Percentiles rank a stretch among this genome's conserved stretches.
These are phyloP conservation scores for Incumbomyces lentus DNA, from an alignment of 2,329 filamentous ascomycete genomes.

Conservation along the genomic window DNA sequence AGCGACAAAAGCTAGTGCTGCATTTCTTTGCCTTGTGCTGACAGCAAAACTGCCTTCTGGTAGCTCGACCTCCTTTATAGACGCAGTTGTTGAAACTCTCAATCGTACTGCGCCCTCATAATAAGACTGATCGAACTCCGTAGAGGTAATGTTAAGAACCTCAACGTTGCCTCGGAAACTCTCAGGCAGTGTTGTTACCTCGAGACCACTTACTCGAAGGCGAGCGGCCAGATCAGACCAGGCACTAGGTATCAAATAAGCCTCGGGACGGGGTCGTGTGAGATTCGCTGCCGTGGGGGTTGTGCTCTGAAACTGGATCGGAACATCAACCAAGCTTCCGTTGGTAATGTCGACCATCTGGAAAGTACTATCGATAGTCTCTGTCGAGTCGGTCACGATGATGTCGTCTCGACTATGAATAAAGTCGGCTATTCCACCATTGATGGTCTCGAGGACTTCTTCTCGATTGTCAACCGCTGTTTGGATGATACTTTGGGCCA, in stretches of 20 bases:
- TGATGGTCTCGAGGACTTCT: conserved; percentile 1
- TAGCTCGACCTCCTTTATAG: conserved; percentile 3
- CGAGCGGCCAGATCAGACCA: conserved; percentile 5
- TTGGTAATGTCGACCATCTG: conserved; percentile 7
- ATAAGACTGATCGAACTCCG: background rate
- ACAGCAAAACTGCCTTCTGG: conserved; percentile 5
- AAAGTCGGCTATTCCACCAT: conserved; percentile 1
- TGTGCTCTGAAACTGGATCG: background rate
- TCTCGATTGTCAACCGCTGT: conserved; percentile 3
- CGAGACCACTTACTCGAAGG: conserved; percentile 2
- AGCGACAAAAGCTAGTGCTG: conserved; percentile 10
- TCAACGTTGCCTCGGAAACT: conserved; percentile 5
- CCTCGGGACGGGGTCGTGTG: conserved; percentile 5
- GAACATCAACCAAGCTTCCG: conserved; percentile 5
- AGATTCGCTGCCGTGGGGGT: conserved; percentile 5
- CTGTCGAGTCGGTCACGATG: conserved; percentile 6
- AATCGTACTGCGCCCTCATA: conserved; percentile 6
- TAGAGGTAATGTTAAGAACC: conserved; percentile 6
- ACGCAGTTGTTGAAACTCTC: background rate
- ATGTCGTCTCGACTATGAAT: conserved; percentile 5
- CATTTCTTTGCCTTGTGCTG: conserved; percentile 10
- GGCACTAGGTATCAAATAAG: conserved; percentile 8
- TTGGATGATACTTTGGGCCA: conserved; percentile 8
- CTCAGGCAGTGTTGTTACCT: conserved; percentile 7
- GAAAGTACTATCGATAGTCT: background rate